Evolutionary conservation across 306 rosid species (phyloP).

Genomic region (Vigna hirtella): DNA sequence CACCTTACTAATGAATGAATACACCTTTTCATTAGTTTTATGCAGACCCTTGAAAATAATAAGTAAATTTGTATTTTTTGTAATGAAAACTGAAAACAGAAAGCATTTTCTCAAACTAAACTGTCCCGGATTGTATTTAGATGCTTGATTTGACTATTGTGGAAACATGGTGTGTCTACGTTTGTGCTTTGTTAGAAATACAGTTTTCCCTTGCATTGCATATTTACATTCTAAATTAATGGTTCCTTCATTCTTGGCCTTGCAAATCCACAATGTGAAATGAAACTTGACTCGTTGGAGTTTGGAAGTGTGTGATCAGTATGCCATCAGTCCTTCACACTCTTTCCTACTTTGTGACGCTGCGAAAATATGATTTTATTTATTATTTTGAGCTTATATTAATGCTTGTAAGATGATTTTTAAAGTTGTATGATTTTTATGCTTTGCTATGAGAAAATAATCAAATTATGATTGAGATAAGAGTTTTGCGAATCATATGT

Average conservation of each 20-base stretch:
- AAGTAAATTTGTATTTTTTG: not conserved
- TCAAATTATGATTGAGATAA: slow-evolving; percentile 11
- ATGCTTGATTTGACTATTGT: slow-evolving; percentile 15
- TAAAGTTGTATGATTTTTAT: not conserved
- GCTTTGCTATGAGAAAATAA: slow-evolving; percentile 18
- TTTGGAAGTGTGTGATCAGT: slow-evolving; percentile 23
- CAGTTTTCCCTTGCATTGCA: not conserved
- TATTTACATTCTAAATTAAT: slow-evolving; percentile 1
- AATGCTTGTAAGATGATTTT: no score
- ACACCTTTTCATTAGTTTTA: not conserved
- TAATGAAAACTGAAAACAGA: not conserved
- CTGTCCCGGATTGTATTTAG: not conserved
- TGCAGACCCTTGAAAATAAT: not conserved
- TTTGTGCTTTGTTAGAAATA: not conserved
- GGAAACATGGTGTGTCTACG: slow-evolving; percentile 1
- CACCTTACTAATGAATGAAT: no score
- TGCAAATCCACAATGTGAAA: not conserved
- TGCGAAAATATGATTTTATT: slow-evolving; percentile 3
- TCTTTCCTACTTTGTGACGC: slow-evolving; percentile 1
- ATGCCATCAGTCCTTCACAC: not conserved
- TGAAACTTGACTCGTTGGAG: slow-evolving; percentile 26
- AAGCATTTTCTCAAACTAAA: not conserved
- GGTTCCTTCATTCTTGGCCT: slow-evolving; percentile 1
- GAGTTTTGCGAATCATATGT: slow-evolving; percentile 31
- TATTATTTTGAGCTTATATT: no score